phyloP scores from a whole-genome alignment of 2,329 filamentous ascomycete species.

The Botryotinia convoluta region DNA sequence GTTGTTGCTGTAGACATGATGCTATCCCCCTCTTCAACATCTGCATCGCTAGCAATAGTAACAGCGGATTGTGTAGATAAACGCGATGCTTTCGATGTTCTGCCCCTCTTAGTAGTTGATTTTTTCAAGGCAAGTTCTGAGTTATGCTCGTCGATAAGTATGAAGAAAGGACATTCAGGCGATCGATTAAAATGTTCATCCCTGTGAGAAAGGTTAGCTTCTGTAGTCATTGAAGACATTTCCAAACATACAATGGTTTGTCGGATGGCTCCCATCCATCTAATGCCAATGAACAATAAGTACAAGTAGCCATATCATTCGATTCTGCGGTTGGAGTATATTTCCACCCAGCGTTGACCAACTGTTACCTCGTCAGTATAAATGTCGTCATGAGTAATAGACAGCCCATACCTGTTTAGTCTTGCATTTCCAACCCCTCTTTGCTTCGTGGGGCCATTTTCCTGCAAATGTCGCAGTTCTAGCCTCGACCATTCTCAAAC shows the following conservation, averaged over 20 bases:
- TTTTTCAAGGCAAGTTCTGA: slow-evolving; percentile 52
- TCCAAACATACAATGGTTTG: slow-evolving; percentile 68
- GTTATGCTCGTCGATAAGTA: slow-evolving; percentile 57
- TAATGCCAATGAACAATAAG: slow-evolving; percentile 84
- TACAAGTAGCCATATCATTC: slow-evolving; percentile 86
- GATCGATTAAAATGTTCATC: slow-evolving; percentile 83
- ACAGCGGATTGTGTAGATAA: slow-evolving; percentile 57
- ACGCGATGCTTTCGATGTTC: slow-evolving; percentile 68
- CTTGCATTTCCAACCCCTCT: slow-evolving; percentile 87
- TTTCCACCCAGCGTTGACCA: slow-evolving; percentile 91
- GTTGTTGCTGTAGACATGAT: slow-evolving; percentile 58
- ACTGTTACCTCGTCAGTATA: slow-evolving; percentile 48
- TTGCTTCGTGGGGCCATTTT: slow-evolving; percentile 84
- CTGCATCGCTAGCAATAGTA: slow-evolving; percentile 50
- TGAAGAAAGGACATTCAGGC: slow-evolving; percentile 79
- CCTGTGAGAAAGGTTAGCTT: slow-evolving; percentile 44
- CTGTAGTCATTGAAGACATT: slow-evolving; percentile 11
- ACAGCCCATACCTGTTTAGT: slow-evolving; percentile 66
- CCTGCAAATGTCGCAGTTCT: slow-evolving; percentile 79
- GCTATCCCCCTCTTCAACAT: slow-evolving; percentile 52
- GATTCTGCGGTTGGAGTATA: slow-evolving; percentile 82
- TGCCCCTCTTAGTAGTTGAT: slow-evolving; percentile 49
- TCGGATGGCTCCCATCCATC: slow-evolving; percentile 95
- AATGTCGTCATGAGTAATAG: neutral
- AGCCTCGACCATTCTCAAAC: slow-evolving; percentile 69